Evolutionary conservation across 2,329 filamentous ascomycete genomes (phyloP), one percentile per base, ranked within the genome.

Genomic region (Colletotrichum chlorophyti): DNA sequence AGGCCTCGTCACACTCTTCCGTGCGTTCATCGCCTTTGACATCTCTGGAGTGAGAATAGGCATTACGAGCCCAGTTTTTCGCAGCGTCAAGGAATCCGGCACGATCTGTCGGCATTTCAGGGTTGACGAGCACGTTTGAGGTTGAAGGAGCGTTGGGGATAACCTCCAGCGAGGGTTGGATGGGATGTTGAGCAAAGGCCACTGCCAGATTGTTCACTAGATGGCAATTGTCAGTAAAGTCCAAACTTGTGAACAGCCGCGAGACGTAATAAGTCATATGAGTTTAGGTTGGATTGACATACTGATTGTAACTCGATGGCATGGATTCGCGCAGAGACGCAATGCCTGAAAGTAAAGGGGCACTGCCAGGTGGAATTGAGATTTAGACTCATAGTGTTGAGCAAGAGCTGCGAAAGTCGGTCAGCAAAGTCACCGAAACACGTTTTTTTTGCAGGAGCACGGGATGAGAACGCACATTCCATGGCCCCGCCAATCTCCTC

Each of bases 271-370:
- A 26, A 21, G 19, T 26, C 5, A 32, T n/a, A 52, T 31, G 49
- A 61, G 35, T 11, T 10, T 60, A 60, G 62, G 42, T 8, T 12
- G 8, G 32, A 31, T 29, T 12, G 15, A 80, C 82, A 69, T 80
- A 89, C 82, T 96, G 69, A 97, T 79, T 12, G 93, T 82, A 24
- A 91, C 89, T 47, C 89, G 87, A 70, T 96, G 93, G 70, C 93
- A 97, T 26, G 80, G 82, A 23, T 77, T 76, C 19, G 74, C 85
- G 81, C 70, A 88, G 41, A 95, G 75, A 15, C 87, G 83, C 29
- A 97, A 79, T 6, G 93, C 91, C 68, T 96, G 92, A 66, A 97
- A 85, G 71, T 93, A 96, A 26, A 97, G 80, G 4, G 93, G 93
- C 19, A 93, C 84, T 6, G 93, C 90, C 2, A 97, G 86, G 65